phyloP scores from a whole-genome alignment of 305 asterid genomes.

The Salvia sclarea region DNA sequence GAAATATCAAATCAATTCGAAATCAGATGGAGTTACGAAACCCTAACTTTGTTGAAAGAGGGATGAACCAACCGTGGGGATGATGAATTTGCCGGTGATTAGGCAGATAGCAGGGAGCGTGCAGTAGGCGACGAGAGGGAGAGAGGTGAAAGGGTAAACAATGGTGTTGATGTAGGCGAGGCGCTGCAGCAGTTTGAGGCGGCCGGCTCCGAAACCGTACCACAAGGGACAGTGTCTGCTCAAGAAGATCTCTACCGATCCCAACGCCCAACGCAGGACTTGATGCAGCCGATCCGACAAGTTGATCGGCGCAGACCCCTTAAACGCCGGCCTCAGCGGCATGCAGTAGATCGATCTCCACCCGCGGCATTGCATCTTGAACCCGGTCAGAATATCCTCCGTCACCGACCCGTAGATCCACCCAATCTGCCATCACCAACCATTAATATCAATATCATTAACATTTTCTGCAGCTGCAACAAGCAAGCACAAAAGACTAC shows the following conservation, averaged over 20 bases:
- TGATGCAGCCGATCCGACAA: conserved; percentile 97
- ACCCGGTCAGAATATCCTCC: conserved; percentile 93
- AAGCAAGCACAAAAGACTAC: conserved; percentile 22
- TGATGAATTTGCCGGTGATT: conserved; percentile 89
- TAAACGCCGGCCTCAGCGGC: conserved; percentile 95
- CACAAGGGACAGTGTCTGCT: conserved; percentile 94
- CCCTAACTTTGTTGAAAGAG: neutral
- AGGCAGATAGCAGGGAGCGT: conserved; percentile 82
- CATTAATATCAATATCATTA: too few relatives aligned
- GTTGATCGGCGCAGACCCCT: conserved; percentile 96
- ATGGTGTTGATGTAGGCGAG: conserved; percentile 91
- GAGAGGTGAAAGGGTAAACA: conserved; percentile 93
- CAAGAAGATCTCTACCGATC: conserved; percentile 90
- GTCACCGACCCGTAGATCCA: conserved; percentile 98
- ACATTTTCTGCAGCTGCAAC: too few relatives aligned
- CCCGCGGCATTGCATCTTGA: conserved; percentile 99
- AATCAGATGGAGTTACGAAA: neutral
- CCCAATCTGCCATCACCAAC: conserved; percentile 56
- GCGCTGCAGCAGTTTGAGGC: conserved; percentile 85
- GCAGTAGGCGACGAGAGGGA: conserved; percentile 94
- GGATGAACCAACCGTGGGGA: conserved; percentile 63
- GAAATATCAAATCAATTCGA: conserved; percentile 2
- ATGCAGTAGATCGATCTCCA: conserved; percentile 98
- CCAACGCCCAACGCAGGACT: conserved; percentile 97
- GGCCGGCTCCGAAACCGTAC: conserved; percentile 95